Evolutionary conservation across 768 basidiomycete species (phyloP).

Genomic region (Lactarius quietus): DNA sequence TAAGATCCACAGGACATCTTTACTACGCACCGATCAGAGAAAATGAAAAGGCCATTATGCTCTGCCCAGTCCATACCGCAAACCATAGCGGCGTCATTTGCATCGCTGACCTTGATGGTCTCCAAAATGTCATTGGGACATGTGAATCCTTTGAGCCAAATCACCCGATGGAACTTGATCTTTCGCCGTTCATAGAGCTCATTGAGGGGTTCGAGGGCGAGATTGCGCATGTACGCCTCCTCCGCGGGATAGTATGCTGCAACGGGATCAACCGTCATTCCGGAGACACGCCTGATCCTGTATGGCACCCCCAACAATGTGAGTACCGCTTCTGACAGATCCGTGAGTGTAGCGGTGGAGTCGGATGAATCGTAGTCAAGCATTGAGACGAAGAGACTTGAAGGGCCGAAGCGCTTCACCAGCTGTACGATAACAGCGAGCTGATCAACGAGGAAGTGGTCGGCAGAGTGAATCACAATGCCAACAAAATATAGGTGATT

Average conservation of each 20-base stretch:
- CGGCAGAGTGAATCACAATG: constrained; percentile 94
- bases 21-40: constrained; percentile 76
- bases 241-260: constrained; percentile 95
- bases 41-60: constrained; percentile 95
- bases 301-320: constrained; percentile 92
- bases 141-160: constrained; percentile 99
- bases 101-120: constrained; percentile 84
- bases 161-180: constrained; percentile 83
- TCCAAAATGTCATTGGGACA: constrained; percentile 98
- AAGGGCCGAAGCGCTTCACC: constrained; percentile 82
- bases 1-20: background rate
- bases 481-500: constrained; percentile 92
- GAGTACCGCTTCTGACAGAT: constrained; percentile 93
- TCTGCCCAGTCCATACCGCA: constrained; percentile 99
- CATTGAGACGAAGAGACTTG: constrained; percentile 96
- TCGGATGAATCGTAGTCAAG: constrained; percentile 95
- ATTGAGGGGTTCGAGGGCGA: constrained; percentile 84
- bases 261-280: constrained; percentile 86
- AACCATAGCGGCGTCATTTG: constrained; percentile 95
- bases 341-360: constrained; percentile 90
- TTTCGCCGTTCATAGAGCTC: constrained; percentile 75
- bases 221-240: constrained; percentile 90
- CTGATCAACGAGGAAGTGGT: constrained; percentile 98
- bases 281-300: constrained; percentile 84
- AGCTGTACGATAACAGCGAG: constrained; percentile 97